These are phyloP conservation scores for Coffea humblotiana DNA, from an alignment of 305 asterid species.

Conservation along the genomic window DNA sequence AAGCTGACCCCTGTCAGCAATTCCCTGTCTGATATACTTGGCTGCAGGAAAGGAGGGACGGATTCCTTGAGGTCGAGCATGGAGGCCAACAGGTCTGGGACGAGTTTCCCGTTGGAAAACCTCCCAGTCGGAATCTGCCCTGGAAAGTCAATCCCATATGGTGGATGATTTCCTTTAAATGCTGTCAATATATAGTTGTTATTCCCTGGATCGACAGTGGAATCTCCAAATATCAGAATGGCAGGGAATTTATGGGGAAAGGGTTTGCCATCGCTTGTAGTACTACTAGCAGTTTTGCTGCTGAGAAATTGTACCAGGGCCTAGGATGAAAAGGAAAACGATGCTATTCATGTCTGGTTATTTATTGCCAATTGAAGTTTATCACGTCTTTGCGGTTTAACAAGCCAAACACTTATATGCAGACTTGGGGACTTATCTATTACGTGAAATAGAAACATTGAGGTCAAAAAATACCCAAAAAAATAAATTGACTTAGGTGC, in stretches of 20 bases:
- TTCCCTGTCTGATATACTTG: slow-evolving; percentile 47
- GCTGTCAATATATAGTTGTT: slow-evolving; percentile 60
- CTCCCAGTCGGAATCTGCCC: slow-evolving; percentile 57
- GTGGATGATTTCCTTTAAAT: slow-evolving; percentile 53
- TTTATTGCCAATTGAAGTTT: background rate
- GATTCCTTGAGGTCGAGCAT: slow-evolving; percentile 53
- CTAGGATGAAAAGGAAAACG: slow-evolving; percentile 17
- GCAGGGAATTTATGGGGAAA: slow-evolving; percentile 39
- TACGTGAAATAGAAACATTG: background rate
- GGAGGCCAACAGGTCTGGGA: slow-evolving; percentile 66
- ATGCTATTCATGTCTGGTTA: slow-evolving; percentile 20
- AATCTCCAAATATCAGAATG: slow-evolving; percentile 67
- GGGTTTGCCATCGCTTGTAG: slow-evolving; percentile 18
- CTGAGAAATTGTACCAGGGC: slow-evolving; percentile 15
- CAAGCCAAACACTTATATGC: background rate
- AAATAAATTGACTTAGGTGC: background rate
- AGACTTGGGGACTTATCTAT: background rate
- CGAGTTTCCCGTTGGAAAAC: slow-evolving; percentile 70
- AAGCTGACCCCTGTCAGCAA: slow-evolving; percentile 63
- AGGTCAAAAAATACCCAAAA: background rate
- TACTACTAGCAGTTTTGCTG: slow-evolving; percentile 2
- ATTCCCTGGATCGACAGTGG: slow-evolving; percentile 65
- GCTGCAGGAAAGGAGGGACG: slow-evolving; percentile 62
- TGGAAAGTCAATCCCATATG: slow-evolving; percentile 56
- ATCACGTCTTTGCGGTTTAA: background rate